Evolutionary conservation across 2,329 filamentous ascomycete species (phyloP), one percentile per base, ranked within the genome.

Genomic region (Cordyceps farinosa): DNA sequence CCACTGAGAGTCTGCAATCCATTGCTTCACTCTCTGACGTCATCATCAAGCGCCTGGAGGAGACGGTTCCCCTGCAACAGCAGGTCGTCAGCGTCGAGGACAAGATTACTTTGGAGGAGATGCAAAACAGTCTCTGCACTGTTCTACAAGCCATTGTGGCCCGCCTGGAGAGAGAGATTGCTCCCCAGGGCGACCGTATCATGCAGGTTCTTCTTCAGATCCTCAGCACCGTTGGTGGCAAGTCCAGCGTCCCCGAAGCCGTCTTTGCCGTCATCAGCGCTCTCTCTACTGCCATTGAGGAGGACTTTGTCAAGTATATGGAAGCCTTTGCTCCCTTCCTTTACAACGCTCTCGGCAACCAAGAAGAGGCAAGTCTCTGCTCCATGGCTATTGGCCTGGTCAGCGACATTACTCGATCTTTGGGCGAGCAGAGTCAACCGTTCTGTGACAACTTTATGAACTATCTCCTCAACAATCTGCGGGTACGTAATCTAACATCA

Each of bases 401-500:
- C 69, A 96, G 94, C 76, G 95, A 99, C 74, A 95, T 99, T 70
- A 94, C 92, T 59, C 89, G 95, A 70, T 95, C 94, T 17, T 83
- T 98, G 74, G 91, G 92, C 74, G 89, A 92, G 74, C 90, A 90
- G 75, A 91, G 94, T 72, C 91, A 96, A 78, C 95, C 94, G 63
- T 98, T 90, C 82, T 99, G 95, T 78, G 95, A 99, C 72, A 86
- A 88, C 68, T 97, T 98, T 77, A 99, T 99, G 95, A 99, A 99
- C 83, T 90, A 95, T 74, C 83, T 99, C 64, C 85, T 99, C 66
- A 93, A 92, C 81, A 96, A 97, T 78, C 81, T 99, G 48, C 87
- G 91, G 76, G 89, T 91, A 76, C 73, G 84, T 82, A 47, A 65
- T 73, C 80, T 44, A 44, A 5, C 7, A 47, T 40, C 61, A 30